Conservation (phyloP, 1,139 yeast genomes). For the Yamadazyma conglobata region DNA sequence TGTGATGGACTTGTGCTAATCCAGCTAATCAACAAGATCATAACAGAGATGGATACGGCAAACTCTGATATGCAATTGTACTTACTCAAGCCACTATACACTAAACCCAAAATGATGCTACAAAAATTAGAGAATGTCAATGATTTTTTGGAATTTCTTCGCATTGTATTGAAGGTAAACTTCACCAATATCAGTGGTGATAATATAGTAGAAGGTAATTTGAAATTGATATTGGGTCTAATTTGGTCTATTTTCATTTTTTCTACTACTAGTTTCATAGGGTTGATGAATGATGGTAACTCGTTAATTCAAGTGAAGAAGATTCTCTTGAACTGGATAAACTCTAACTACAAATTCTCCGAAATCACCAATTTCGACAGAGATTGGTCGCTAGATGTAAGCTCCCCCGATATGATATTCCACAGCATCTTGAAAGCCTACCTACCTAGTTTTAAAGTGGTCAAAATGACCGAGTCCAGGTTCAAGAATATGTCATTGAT, state of each 20-base stretch:
- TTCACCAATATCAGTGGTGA: slow-evolving; percentile 64
- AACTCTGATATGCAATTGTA: slow-evolving; percentile 19
- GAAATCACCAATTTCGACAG: slow-evolving; percentile 31
- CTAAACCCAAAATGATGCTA: slow-evolving; percentile 49
- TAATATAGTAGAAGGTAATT: slow-evolving; percentile 61
- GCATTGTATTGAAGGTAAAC: slow-evolving; percentile 48
- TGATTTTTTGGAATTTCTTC: slow-evolving; percentile 53
- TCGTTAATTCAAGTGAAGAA: slow-evolving; percentile 31
- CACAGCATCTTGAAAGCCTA: slow-evolving; percentile 23
- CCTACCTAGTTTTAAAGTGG: slow-evolving; percentile 10
- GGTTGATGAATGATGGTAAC: slow-evolving; percentile 33
- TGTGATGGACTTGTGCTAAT: slow-evolving; percentile 40
- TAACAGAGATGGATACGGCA: slow-evolving; percentile 17
- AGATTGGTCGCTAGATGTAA: slow-evolving; percentile 38
- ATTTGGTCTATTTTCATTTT: slow-evolving; percentile 60
- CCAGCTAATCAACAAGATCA: slow-evolving; percentile 31
- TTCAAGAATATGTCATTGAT: slow-evolving; percentile 20
- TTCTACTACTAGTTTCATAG: slow-evolving; percentile 35
- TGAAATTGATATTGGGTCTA: slow-evolving; percentile 60
- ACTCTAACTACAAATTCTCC: slow-evolving; percentile 17
- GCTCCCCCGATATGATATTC: slow-evolving; percentile 27
- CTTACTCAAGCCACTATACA: slow-evolving; percentile 34
- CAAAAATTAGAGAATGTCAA: slow-evolving; percentile 64
- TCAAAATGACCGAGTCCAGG: slow-evolving; percentile 40
- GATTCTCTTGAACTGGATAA: slow-evolving; percentile 36